phyloP scores from a whole-genome alignment of 1,284 basidiomycete genomes.

The Cutaneotrichosporon sp. region DNA sequence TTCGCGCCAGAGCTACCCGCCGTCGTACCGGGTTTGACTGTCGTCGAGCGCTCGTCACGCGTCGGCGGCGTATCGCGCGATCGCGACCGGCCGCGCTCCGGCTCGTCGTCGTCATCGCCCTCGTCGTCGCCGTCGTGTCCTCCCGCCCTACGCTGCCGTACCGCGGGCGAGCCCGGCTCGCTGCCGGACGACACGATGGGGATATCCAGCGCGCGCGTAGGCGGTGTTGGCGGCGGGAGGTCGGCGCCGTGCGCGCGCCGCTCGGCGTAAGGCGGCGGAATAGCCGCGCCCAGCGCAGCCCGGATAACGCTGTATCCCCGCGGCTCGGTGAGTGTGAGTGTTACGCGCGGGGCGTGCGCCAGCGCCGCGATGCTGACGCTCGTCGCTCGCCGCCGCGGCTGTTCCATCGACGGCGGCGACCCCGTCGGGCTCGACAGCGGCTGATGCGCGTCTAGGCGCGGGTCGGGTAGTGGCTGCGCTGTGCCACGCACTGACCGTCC shows the following conservation, averaged over 20 bases:
- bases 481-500: too few relatives aligned
- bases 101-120: conserved; percentile 17
- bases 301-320: conserved; percentile 25
- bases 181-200: neutral
- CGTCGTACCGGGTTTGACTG: neutral
- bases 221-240: conserved; percentile 3
- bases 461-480: too few relatives aligned
- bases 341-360: conserved; percentile 12
- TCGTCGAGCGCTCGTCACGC: neutral
- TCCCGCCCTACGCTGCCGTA: neutral
- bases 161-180: neutral
- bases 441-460: neutral
- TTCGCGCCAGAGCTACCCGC: too few relatives aligned
- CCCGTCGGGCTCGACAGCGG: neutral
- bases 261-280: neutral
- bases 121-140: neutral
- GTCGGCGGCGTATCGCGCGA: conserved; percentile 20
- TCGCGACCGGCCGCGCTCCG: conserved; percentile 31
- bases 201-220: conserved; percentile 10
- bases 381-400: too few relatives aligned
- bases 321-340: conserved; percentile 27
- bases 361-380: neutral
- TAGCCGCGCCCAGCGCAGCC: conserved; percentile 19
- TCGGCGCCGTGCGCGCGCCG: neutral
- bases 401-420: neutral